phyloP scores from a whole-genome alignment of 331 rosid species.

The Quercus tomentella region DNA sequence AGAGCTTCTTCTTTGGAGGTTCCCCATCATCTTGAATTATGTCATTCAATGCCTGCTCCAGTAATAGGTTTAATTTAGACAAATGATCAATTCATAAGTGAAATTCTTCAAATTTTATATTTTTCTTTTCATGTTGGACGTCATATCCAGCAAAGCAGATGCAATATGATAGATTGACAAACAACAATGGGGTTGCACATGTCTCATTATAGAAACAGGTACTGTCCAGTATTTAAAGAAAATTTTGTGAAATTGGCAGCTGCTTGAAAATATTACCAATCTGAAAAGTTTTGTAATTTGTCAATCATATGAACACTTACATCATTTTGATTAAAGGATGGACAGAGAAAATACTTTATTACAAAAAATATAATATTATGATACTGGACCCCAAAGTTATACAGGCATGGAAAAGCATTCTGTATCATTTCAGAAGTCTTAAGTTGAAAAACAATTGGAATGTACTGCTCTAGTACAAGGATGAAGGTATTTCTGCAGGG shows the following conservation, averaged over 20 bases:
- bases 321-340: background rate
- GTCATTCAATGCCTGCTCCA: slow-evolving; percentile 54
- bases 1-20: slow-evolving; percentile 72
- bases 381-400: background rate
- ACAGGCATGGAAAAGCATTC: background rate
- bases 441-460: background rate
- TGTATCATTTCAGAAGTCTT: background rate
- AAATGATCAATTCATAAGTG: background rate
- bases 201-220: too few species aligned
- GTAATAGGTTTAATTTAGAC: background rate
- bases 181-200: background rate
- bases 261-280: background rate
- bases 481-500: background rate
- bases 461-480: background rate
- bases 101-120: slow-evolving; percentile 1
- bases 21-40: slow-evolving; percentile 65
- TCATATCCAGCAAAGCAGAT: background rate
- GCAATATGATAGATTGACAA: background rate
- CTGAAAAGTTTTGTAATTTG: background rate
- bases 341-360: background rate
- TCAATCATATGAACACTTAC: background rate
- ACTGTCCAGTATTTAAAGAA: background rate
- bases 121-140: background rate
- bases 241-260: background rate
- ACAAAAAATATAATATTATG: background rate